Evolutionary conservation across 352 stramenopile genomes (phyloP).

Genomic region (Phytopythium sindhum): DNA sequence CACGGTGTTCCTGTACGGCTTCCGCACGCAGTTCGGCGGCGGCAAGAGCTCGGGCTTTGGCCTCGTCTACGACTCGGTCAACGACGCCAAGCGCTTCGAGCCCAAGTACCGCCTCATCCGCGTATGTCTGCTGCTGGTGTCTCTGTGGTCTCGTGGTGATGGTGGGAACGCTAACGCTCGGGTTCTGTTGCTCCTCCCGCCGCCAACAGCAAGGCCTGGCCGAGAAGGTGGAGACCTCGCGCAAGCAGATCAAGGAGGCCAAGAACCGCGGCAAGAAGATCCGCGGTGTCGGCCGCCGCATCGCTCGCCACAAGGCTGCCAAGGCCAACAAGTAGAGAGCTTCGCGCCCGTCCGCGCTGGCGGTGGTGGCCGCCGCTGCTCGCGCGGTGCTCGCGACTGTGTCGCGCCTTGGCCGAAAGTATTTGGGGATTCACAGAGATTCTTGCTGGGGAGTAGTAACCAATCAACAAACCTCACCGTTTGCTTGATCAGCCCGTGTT

Average conservation of each 20-base stretch:
- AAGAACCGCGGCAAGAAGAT: conserved; percentile 99
- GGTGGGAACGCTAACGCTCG: not conserved
- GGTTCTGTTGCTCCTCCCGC: not conserved
- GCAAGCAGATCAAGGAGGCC: conserved; percentile 99
- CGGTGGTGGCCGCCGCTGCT: conserved; percentile 11
- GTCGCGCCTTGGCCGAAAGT: conserved; percentile 35
- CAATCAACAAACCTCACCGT: conserved; percentile 46
- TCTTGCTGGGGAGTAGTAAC: conserved; percentile 53
- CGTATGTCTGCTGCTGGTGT: conserved; percentile 1
- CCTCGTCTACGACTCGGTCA: conserved; percentile 98
- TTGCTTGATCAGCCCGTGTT: conserved; percentile 30
- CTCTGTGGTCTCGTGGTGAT: too few relatives aligned
- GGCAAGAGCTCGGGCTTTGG: conserved; percentile 98
- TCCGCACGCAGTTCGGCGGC: conserved; percentile 97
- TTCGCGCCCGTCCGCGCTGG: conserved; percentile 24
- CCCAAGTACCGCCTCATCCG: conserved; percentile 97
- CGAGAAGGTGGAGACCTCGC: conserved; percentile 96
- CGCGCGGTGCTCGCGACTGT: conserved; percentile 20
- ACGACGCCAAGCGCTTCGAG: conserved; percentile 98
- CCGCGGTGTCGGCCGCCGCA: conserved; percentile 95
- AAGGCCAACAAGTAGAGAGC: conserved; percentile 93
- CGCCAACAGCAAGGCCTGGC: conserved; percentile 57
- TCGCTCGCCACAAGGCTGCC: conserved; percentile 99
- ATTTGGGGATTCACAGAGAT: conserved; percentile 43
- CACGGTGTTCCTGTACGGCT: conserved; percentile 96